A percentile compares a stretch with the other conserved stretches of the same genome.
These are phyloP conservation scores for Achaetomium macrosporum DNA, from an alignment of 2,329 filamentous ascomycete genomes.

Conservation along the genomic window DNA sequence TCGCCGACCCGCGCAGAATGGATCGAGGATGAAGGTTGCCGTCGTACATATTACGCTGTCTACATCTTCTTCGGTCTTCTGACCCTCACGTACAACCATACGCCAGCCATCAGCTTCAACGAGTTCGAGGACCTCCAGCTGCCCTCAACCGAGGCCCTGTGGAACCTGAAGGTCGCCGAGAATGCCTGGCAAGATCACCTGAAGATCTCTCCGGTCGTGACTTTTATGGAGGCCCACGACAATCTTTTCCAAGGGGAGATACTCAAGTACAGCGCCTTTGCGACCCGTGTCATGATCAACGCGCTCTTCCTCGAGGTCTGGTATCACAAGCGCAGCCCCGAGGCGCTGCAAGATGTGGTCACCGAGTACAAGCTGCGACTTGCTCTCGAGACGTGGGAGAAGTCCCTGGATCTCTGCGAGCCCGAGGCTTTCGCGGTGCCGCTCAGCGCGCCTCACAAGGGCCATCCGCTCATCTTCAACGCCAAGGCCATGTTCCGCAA, in stretches of 20 bases:
- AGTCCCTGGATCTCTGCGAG: slow-evolving; percentile 88
- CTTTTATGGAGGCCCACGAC: slow-evolving; percentile 90
- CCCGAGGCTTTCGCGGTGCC: slow-evolving; percentile 83
- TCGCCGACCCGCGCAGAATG: slow-evolving; percentile 79
- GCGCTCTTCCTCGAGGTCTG: slow-evolving; percentile 96
- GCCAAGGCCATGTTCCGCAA: slow-evolving; percentile 96
- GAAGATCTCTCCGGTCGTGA: slow-evolving; percentile 64
- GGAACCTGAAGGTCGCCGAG: slow-evolving; percentile 78
- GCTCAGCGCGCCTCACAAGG: slow-evolving; percentile 89
- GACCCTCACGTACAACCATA: slow-evolving; percentile 96
- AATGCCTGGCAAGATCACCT: slow-evolving; percentile 83
- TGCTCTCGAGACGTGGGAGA: slow-evolving; percentile 98
- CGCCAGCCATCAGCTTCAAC: slow-evolving; percentile 95
- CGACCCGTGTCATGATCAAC: slow-evolving; percentile 97
- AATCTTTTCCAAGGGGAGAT: slow-evolving; percentile 91
- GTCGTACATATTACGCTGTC: slow-evolving; percentile 94
- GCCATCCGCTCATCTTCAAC: slow-evolving; percentile 95
- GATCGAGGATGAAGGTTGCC: slow-evolving; percentile 94
- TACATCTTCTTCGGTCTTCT: slow-evolving; percentile 98
- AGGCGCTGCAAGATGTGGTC: slow-evolving; percentile 92
- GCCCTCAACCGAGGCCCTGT: slow-evolving; percentile 87
- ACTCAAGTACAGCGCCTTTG: slow-evolving; percentile 90
- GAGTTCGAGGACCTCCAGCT: slow-evolving; percentile 92
- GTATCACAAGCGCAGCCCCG: slow-evolving; percentile 98
- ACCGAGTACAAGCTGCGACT: slow-evolving; percentile 96